Base-by-base conservation (phyloP, 2,329 filamentous ascomycete genomes). In the Monosporascus sp. region DNA sequence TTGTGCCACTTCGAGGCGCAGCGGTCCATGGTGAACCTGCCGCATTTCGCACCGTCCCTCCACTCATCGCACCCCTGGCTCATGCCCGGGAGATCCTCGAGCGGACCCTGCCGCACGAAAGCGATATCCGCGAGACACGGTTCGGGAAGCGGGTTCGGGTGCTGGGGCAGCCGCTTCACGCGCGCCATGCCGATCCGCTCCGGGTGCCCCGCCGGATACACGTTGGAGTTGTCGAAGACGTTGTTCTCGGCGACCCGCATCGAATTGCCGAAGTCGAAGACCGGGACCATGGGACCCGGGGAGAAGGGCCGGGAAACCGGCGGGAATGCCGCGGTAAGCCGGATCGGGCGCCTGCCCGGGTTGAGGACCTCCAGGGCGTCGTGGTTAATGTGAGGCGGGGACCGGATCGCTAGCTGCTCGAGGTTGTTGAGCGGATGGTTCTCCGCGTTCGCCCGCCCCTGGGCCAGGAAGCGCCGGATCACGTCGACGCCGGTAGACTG, bases 1-100 rank as follows among this genome's bases (percentile, higher is more conserved):
- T 22, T 35, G 41, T 60, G 56, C 27, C 54, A 55, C 5, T 54
- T 52, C 49, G 60, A 58, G 41, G 60, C 62, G 53, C 65, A 65
- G 18, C 37, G 18, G 2, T 37, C 47, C 4, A 18, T 17, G 14
- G 49, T 45, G 5, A 27, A 41, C 2, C 22, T 50, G 17, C 41
- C n/a, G 22, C 57, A 58, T 43, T 17, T 35, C 25, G 14, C 48
- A 37, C 6, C 27, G 9, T 2, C 31, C 31, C 31, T 35, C 31
- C 31, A 35, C 31, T 35, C 31, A 35, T 35, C 31, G 31, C 31
- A 35, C 11, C 31, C 31, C 31, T 24, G 14, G n/a, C 24, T 6
- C 51, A 53, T 44, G 20, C 17, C 5, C 37, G 14, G 49, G 14
- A 25, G 11, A 39, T 35, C 22, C 11, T 17, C 47, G 11, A n/a